phyloP scores from a whole-genome alignment of 805 yeast species.

The Candida maesae region DNA sequence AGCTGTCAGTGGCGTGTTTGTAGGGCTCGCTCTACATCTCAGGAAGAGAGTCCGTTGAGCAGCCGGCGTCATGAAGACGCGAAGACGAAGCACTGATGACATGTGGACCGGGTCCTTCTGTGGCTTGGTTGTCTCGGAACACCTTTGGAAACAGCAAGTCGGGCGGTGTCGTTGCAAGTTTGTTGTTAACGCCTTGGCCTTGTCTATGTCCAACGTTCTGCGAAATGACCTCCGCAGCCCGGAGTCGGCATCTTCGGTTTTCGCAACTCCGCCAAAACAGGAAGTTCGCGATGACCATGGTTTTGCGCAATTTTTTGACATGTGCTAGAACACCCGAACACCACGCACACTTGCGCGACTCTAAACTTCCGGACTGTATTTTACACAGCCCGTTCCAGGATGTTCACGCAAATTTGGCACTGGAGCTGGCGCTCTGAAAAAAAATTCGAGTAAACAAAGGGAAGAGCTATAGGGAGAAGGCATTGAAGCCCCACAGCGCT shows the following conservation, averaged over 20 bases:
- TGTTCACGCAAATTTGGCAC: constrained; percentile 14
- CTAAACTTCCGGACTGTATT: not conserved
- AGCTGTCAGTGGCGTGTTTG: not conserved
- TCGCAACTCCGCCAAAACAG: constrained; percentile 1
- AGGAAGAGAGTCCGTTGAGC: not conserved
- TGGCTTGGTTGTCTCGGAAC: not conserved
- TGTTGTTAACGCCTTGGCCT: constrained; percentile 1
- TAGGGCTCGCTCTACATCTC: not conserved
- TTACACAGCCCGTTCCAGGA: constrained; percentile 13
- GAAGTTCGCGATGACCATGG: constrained; percentile 2
- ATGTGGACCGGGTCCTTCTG: not conserved
- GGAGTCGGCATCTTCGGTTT: not conserved
- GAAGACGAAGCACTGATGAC: constrained; percentile 3
- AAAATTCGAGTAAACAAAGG: constrained; percentile 12
- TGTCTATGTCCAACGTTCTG: not conserved
- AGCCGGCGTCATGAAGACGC: constrained; percentile 7
- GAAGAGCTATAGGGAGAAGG: not conserved
- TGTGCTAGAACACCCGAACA: constrained; percentile 9
- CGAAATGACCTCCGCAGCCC: not conserved
- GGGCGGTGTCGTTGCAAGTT: not conserved
- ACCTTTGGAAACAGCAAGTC: too few species aligned
- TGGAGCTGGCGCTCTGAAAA: constrained; percentile 4
- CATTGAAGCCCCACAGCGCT: not conserved
- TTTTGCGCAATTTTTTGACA: constrained; percentile 1
- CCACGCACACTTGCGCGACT: constrained; percentile 1